These are phyloP conservation scores for Botrytis porri DNA, from an alignment of 2,329 filamentous ascomycete genomes.

Conservation along the genomic window DNA sequence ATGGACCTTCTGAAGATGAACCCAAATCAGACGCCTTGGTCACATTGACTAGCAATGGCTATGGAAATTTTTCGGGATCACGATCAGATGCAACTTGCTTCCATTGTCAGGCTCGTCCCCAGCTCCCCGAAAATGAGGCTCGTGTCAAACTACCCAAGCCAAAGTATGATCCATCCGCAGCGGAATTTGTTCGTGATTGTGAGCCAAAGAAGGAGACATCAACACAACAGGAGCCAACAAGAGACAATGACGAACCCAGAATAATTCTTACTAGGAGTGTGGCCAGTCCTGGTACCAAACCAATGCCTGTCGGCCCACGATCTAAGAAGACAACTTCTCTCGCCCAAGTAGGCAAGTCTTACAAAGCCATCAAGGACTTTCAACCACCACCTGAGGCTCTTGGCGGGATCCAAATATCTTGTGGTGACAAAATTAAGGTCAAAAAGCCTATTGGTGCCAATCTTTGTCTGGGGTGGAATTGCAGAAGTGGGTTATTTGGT, in stretches of 20 bases:
- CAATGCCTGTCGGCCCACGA: neutral
- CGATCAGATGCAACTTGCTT: neutral
- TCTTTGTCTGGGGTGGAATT: constrained; percentile 26
- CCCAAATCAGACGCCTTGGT: neutral
- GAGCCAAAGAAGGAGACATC: constrained; percentile 30
- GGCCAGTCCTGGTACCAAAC: neutral
- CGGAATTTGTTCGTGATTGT: constrained; percentile 22
- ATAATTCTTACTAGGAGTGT: neutral
- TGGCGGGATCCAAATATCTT: constrained; percentile 20
- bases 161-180: constrained; percentile 21
- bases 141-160: constrained; percentile 17
- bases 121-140: neutral
- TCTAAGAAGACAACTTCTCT: neutral
- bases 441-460: constrained; percentile 28
- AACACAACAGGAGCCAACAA: neutral
- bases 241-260: constrained; percentile 15
- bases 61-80: neutral
- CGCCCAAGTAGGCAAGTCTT: neutral
- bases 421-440: constrained; percentile 28
- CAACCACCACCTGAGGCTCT: neutral
- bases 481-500: constrained; percentile 21
- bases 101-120: neutral
- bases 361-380: constrained; percentile 2
- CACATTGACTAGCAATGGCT: neutral
- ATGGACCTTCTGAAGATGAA: neutral